These are phyloP conservation scores for Microcera coccophila DNA, from an alignment of 2,329 filamentous ascomycete species.

Conservation along the genomic window DNA sequence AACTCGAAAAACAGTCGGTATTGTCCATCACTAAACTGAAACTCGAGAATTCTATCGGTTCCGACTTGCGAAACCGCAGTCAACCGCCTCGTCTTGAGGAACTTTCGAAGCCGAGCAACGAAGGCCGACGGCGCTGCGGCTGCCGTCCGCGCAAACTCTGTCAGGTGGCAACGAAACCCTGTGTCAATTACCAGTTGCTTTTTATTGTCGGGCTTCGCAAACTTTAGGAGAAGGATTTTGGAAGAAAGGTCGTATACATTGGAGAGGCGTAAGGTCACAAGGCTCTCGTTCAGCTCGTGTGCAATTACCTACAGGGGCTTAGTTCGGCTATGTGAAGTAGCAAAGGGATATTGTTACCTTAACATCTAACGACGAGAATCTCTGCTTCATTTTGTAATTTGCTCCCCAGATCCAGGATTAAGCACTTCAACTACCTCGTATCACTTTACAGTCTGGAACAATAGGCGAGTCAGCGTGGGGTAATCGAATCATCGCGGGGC, in stretches of 20 bases:
- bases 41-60: conserved; percentile 87
- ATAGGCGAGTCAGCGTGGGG: conserved; percentile 15
- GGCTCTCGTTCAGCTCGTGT: conserved; percentile 76
- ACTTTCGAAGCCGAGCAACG: conserved; percentile 79
- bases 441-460: conserved; percentile 6
- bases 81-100: conserved; percentile 78
- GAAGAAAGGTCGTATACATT: conserved; percentile 97
- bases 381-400: conserved; percentile 63
- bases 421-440: background rate
- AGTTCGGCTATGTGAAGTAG: no score
- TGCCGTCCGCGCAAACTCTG: conserved; percentile 82
- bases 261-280: conserved; percentile 75
- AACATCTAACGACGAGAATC: conserved; percentile 75
- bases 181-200: conserved; percentile 91
- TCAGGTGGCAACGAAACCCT: conserved; percentile 93
- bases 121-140: conserved; percentile 81
- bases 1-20: conserved; percentile 91
- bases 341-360: conserved; percentile 46
- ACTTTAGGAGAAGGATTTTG: conserved; percentile 92
- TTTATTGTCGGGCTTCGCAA: conserved; percentile 83
- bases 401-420: conserved; percentile 2
- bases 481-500: conserved; percentile 16
- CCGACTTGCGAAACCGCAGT: conserved; percentile 81
- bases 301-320: conserved; percentile 69
- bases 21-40: conserved; percentile 86